A percentile compares a stretch with the other conserved stretches of the same genome.
These are phyloP conservation scores for Lasiosphaeria miniovina DNA, from an alignment of 495 filamentous ascomycete genomes.

Conservation along the genomic window DNA sequence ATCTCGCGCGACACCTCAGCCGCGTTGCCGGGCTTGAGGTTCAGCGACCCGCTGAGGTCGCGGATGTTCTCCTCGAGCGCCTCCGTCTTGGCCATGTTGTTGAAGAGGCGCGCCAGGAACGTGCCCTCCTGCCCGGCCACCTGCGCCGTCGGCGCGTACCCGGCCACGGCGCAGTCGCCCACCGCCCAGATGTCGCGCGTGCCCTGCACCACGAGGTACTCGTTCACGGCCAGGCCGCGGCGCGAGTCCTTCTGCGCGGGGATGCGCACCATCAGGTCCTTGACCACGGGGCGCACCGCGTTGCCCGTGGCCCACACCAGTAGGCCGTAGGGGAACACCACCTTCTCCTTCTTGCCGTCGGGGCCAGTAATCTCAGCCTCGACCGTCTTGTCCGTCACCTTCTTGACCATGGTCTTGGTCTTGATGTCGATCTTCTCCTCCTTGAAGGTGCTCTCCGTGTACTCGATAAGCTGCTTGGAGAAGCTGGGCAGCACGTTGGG, in stretches of 20 bases:
- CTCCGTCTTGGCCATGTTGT: slow-evolving; percentile 93
- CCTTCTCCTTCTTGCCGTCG: slow-evolving; percentile 77
- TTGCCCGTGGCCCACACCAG: slow-evolving; percentile 99
- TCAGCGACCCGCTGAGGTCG: slow-evolving; percentile 51
- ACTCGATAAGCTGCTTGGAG: slow-evolving; percentile 98
- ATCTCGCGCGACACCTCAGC: slow-evolving; percentile 75
- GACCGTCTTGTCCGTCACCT: slow-evolving; percentile 90
- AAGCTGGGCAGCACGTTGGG: slow-evolving; percentile 98
- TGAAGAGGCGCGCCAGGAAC: slow-evolving; percentile 93
- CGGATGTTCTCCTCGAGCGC: slow-evolving; percentile 69
- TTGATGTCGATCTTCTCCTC: slow-evolving; percentile 95
- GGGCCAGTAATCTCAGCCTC: slow-evolving; percentile 83
- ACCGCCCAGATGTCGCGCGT: slow-evolving; percentile 88
- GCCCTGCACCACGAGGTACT: slow-evolving; percentile 97
- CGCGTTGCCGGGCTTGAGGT: slow-evolving; percentile 49
- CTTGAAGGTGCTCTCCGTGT: slow-evolving; percentile 97
- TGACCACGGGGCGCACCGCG: slow-evolving; percentile 80
- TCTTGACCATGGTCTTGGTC: slow-evolving; percentile 99
- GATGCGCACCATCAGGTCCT: slow-evolving; percentile 86
- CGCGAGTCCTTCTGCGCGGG: slow-evolving; percentile 94
- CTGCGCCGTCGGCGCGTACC: slow-evolving; percentile 97
- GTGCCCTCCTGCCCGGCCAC: slow-evolving; percentile 94
- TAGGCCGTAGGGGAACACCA: slow-evolving; percentile 89
- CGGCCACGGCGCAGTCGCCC: slow-evolving; percentile 85
- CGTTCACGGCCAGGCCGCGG: slow-evolving; percentile 92